Conservation (phyloP, 2,329 filamentous ascomycete species). For the Paramyrothecium sp. region DNA sequence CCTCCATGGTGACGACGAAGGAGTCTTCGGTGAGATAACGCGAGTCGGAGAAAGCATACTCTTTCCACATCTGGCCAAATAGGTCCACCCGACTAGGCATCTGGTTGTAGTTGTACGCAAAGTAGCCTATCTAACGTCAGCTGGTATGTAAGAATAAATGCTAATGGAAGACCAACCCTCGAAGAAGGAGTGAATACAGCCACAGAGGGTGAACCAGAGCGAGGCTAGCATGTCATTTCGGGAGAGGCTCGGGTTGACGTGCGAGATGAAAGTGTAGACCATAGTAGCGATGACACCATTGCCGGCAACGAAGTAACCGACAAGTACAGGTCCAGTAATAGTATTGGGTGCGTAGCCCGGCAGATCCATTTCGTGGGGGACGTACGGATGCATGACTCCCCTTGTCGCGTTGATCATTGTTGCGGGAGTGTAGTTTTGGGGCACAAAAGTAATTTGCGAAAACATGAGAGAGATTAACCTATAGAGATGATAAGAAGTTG, state of each 20-base stretch:
- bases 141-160: background rate
- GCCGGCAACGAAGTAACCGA: conserved; percentile 57
- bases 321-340: too few species aligned
- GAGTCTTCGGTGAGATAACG: conserved; percentile 52
- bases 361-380: too few species aligned
- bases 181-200: conserved; percentile 43
- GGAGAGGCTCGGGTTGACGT: conserved; percentile 50
- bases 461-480: too few species aligned
- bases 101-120: conserved; percentile 38
- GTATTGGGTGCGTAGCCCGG: too few species aligned
- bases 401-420: too few species aligned
- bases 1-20: conserved; percentile 55
- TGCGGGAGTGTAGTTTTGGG: too few species aligned
- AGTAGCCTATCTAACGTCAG: conserved; percentile 53
- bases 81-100: conserved; percentile 39
- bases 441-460: too few species aligned
- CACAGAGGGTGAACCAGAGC: conserved; percentile 76
- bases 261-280: conserved; percentile 53
- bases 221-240: conserved; percentile 56
- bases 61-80: conserved; percentile 57
- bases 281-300: conserved; percentile 55
- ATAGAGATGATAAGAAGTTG: too few species aligned
- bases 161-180: conserved; percentile 35
- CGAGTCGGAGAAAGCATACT: conserved; percentile 56
- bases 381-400: too few species aligned